A percentile compares a stretch with the other conserved stretches of the same genome.
These are phyloP conservation scores for Solanum peruvianum DNA, from an alignment of 257 asterid genomes.

Conservation along the genomic window DNA sequence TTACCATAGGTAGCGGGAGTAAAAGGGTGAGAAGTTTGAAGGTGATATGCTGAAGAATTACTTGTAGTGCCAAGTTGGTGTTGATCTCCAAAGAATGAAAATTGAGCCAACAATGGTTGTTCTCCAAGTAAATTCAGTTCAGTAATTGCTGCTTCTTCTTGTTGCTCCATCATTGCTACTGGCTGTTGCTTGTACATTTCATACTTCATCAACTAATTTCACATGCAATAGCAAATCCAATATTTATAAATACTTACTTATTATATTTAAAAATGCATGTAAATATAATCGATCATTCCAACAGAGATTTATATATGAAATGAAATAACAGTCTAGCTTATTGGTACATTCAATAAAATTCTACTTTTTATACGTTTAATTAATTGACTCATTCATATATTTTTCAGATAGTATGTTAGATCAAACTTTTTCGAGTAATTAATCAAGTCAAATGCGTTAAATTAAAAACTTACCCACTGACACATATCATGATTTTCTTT, in stretches of 20 bases:
- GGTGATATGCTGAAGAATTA: constrained; percentile 11
- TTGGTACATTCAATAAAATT: not conserved
- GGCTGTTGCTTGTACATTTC: constrained; percentile 31
- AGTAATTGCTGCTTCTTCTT: constrained; percentile 29
- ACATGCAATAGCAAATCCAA: not conserved
- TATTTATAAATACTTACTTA: not conserved
- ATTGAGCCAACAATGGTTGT: constrained; percentile 43
- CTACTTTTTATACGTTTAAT: not conserved
- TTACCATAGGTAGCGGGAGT: constrained; percentile 6
- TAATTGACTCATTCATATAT: not conserved
- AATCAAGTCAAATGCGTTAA: not conserved
- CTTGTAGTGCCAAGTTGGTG: constrained; percentile 21
- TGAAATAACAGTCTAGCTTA: not conserved
- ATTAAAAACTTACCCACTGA: constrained; percentile 41
- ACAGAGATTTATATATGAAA: not conserved
- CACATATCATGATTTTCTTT: constrained; percentile 74
- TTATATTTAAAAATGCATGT: not conserved
- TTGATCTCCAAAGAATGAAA: constrained; percentile 42
- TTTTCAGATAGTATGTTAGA: not conserved
- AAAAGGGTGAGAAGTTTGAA: constrained; percentile 49
- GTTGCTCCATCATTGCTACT: not conserved
- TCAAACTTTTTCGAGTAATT: not conserved
- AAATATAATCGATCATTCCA: not conserved
- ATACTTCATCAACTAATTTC: constrained; percentile 36
- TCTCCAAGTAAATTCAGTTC: constrained; percentile 42